Percentiles rank a stretch among this genome's conserved stretches.
phyloP scores from a whole-genome alignment of 257 asterid species.

The Nemophila menziesii region DNA sequence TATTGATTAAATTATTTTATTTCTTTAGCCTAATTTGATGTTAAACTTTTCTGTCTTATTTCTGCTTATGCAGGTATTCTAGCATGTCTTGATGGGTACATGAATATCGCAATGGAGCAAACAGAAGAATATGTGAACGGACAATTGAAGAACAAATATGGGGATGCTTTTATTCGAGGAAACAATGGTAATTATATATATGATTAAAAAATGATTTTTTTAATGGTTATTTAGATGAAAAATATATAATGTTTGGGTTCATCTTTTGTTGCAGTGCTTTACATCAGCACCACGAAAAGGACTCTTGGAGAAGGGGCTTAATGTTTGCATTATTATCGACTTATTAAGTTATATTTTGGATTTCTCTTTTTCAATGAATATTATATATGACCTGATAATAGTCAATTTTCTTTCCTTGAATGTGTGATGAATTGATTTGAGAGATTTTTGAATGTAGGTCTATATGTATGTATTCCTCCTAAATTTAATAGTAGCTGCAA shows the following conservation, averaged over 20 bases:
- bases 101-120: conserved; percentile 98
- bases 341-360: not conserved
- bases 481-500: too few relatives aligned
- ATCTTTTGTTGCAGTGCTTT: conserved; percentile 56
- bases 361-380: not conserved
- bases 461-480: too few relatives aligned
- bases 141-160: conserved; percentile 88
- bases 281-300: conserved; percentile 92
- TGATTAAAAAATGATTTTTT: not conserved
- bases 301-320: conserved; percentile 81
- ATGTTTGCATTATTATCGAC: not conserved
- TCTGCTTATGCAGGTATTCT: conserved; percentile 49
- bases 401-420: not conserved
- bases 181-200: conserved; percentile 65
- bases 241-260: conserved; percentile 1
- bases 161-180: conserved; percentile 96
- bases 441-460: not conserved
- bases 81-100: conserved; percentile 94
- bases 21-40: not conserved
- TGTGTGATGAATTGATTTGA: not conserved
- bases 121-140: conserved; percentile 98
- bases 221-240: not conserved
- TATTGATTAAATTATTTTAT: not conserved
- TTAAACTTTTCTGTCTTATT: not conserved
- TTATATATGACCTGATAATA: not conserved